Evolutionary conservation across 495 filamentous ascomycete genomes (phyloP).

Genomic region (Neurospora sp.): DNA sequence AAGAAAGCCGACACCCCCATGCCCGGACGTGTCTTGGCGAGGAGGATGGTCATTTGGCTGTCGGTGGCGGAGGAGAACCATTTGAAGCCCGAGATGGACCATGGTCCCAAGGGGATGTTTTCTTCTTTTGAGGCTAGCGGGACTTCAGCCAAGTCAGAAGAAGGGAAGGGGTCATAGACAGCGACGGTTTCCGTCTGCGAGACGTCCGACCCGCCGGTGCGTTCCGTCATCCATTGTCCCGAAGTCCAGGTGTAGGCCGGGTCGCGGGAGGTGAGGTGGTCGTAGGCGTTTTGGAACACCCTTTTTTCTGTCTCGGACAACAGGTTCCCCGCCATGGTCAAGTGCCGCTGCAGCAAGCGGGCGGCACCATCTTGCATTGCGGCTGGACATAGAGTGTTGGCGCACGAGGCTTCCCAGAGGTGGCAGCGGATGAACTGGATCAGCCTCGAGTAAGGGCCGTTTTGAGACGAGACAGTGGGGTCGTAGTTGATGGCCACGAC

Average conservation of each 20-base stretch:
- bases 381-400: conserved; percentile 54
- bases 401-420: conserved; percentile 52
- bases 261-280: conserved; percentile 43
- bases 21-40: conserved; percentile 48
- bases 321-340: conserved; percentile 18
- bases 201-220: conserved; percentile 66
- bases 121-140: conserved; percentile 18
- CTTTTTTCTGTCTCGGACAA: conserved; percentile 16
- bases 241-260: conserved; percentile 56
- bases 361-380: conserved; percentile 66
- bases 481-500: conserved; percentile 49
- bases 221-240: conserved; percentile 83
- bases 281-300: conserved; percentile 42
- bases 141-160: not conserved
- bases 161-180: conserved; percentile 13
- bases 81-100: conserved; percentile 59
- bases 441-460: conserved; percentile 37
- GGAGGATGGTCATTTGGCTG: conserved; percentile 56
- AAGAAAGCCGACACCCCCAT: conserved; percentile 55
- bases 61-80: conserved; percentile 73
- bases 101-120: conserved; percentile 44
- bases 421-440: conserved; percentile 50
- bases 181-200: conserved; percentile 60
- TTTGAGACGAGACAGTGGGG: conserved; percentile 6
- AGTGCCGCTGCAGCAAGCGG: conserved; percentile 45